phyloP scores from a whole-genome alignment of 768 basidiomycete species.

The Leccinum subgranulosum region DNA sequence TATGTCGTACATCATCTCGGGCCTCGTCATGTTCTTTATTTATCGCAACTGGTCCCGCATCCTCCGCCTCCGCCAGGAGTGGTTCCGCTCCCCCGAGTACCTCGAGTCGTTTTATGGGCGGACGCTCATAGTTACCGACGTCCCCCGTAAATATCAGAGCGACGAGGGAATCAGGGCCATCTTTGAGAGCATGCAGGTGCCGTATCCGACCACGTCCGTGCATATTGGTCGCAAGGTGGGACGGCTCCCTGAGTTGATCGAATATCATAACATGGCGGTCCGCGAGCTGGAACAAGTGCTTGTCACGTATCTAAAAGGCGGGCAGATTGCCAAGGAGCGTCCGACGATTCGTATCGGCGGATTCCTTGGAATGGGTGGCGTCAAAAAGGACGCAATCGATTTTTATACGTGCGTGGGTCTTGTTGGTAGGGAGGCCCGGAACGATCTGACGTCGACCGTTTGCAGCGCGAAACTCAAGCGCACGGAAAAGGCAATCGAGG shows the following conservation, averaged over 20 bases:
- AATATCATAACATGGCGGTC: constrained; percentile 93
- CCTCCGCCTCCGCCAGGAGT: constrained; percentile 73
- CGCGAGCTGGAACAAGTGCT: constrained; percentile 85
- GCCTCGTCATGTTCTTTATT: constrained; percentile 66
- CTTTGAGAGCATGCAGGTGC: constrained; percentile 71
- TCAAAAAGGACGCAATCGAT: constrained; percentile 88
- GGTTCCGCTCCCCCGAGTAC: constrained; percentile 91
- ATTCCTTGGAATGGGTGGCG: constrained; percentile 77
- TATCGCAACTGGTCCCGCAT: constrained; percentile 76
- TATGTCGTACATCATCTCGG: constrained; percentile 77
- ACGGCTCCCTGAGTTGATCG: constrained; percentile 83
- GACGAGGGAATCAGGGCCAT: constrained; percentile 81
- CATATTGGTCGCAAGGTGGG: constrained; percentile 88
- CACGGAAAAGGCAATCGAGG: constrained; percentile 72
- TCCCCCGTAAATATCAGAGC: constrained; percentile 76
- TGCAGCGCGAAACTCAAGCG: constrained; percentile 45
- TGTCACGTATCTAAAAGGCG: constrained; percentile 86
- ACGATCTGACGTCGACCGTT: constrained; percentile 3
- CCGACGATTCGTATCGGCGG: constrained; percentile 81
- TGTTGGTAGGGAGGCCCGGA: background rate
- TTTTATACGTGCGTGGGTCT: constrained; percentile 72
- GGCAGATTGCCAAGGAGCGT: constrained; percentile 72
- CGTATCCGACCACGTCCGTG: constrained; percentile 89
- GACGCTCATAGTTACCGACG: constrained; percentile 78
- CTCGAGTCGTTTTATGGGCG: constrained; percentile 89